A percentile compares a stretch with the other conserved stretches of the same genome.
These are phyloP conservation scores for Raddia guianensis DNA, from an alignment of 176 grass and related monocot species.

Conservation along the genomic window DNA sequence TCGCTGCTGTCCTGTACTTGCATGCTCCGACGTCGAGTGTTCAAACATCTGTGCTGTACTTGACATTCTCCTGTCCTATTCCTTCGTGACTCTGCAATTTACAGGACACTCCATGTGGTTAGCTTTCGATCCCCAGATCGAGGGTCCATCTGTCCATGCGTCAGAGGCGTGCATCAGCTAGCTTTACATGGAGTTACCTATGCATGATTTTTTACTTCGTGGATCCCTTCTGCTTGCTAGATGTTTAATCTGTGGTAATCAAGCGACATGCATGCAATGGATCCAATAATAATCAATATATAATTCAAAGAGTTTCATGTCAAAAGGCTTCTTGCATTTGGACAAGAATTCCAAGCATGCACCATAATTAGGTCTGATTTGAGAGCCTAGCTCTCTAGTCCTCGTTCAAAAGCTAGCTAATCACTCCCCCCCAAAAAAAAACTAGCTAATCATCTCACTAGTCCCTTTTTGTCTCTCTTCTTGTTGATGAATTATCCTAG, in stretches of 20 bases:
- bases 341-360: background rate
- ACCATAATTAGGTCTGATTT: background rate
- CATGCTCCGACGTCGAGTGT: background rate
- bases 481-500: conserved; percentile 20
- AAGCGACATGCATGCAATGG: conserved; percentile 12
- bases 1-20: background rate
- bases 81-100: conserved; percentile 8
- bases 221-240: background rate
- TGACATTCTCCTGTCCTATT: conserved; percentile 19
- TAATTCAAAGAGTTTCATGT: background rate
- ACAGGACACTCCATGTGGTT: conserved; percentile 23
- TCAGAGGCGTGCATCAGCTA: conserved; percentile 12
- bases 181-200: conserved; percentile 7
- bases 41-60: conserved; percentile 9
- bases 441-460: conserved; percentile 1
- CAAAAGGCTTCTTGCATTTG: background rate
- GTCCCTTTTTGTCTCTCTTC: background rate
- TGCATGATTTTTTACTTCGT: background rate
- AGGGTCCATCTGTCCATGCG: background rate
- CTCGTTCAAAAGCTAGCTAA: conserved; percentile 10
- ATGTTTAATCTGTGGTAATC: conserved; percentile 8
- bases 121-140: background rate
- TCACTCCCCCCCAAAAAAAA: background rate
- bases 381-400: background rate
- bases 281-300: background rate